These are phyloP conservation scores for Brassica napus DNA, from an alignment of 345 rosid species.

Conservation along the genomic window DNA sequence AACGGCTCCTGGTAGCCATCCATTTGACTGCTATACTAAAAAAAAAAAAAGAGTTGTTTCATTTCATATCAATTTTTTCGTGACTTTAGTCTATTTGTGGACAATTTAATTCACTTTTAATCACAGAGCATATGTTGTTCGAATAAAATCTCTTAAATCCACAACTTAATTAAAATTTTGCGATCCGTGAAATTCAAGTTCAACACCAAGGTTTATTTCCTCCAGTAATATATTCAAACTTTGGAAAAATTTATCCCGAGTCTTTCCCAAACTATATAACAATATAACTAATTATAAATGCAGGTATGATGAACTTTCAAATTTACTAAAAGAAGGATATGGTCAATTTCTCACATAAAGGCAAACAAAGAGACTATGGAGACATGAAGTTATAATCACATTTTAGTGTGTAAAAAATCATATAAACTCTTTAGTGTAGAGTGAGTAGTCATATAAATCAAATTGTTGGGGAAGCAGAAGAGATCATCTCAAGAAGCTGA, in stretches of 20 bases:
- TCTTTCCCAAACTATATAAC: neutral
- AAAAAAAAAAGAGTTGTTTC: too few relatives aligned
- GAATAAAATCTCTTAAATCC: neutral
- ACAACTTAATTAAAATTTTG: neutral
- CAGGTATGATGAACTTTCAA: neutral
- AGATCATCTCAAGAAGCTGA: conserved; percentile 52
- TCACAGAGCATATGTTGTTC: neutral
- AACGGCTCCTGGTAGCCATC: too few relatives aligned
- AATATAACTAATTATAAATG: neutral
- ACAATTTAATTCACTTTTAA: neutral
- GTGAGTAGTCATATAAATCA: neutral
- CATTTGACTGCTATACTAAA: too few relatives aligned
- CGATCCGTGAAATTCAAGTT: neutral
- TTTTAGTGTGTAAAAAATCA: neutral
- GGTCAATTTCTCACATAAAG: neutral
- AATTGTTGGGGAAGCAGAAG: conserved; percentile 42
- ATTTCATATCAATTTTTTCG: too few relatives aligned
- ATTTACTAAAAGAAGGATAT: neutral
- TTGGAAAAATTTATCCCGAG: neutral
- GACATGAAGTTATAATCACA: neutral
- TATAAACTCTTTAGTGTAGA: neutral
- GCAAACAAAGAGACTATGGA: neutral
- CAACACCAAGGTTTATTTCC: neutral
- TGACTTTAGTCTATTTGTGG: neutral
- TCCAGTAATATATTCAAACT: neutral